Evolutionary conservation across 306 rosid species (phyloP).

Genomic region (Lathyrus tuberosus): DNA sequence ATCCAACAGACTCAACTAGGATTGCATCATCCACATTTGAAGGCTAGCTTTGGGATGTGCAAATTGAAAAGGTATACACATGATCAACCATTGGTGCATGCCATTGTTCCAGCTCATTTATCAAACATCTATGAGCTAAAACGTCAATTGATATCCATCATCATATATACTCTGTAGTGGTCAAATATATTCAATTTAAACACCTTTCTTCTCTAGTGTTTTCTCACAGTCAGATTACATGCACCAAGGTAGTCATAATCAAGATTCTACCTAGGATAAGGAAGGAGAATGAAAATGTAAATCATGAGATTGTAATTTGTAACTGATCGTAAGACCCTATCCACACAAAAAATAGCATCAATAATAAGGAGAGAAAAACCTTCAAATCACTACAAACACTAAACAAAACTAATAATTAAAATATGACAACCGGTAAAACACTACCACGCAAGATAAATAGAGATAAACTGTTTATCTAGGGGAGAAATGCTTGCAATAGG

Average conservation of each 20-base stretch:
- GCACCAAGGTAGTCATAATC: background rate
- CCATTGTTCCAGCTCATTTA: background rate
- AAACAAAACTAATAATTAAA: background rate
- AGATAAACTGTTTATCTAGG: background rate
- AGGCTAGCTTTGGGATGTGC: background rate
- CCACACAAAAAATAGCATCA: background rate
- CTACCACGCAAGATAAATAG: background rate
- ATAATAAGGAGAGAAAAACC: background rate
- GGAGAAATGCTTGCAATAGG: background rate
- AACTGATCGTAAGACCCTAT: background rate
- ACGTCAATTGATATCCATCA: background rate
- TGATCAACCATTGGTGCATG: slow-evolving; percentile 3
- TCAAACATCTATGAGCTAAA: slow-evolving; percentile 1
- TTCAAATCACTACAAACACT: background rate
- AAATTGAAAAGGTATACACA: slow-evolving; percentile 13
- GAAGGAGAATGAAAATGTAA: background rate
- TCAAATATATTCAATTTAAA: background rate
- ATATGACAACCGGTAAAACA: background rate
- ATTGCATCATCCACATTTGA: background rate
- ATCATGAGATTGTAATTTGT: background rate
- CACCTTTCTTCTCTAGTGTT: background rate
- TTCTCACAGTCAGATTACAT: background rate
- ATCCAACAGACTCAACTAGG: background rate
- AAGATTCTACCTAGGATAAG: background rate
- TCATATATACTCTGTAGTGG: slow-evolving; percentile 1